These are phyloP conservation scores for Solanum chilense DNA, from an alignment of 257 asterid species.

Conservation along the genomic window DNA sequence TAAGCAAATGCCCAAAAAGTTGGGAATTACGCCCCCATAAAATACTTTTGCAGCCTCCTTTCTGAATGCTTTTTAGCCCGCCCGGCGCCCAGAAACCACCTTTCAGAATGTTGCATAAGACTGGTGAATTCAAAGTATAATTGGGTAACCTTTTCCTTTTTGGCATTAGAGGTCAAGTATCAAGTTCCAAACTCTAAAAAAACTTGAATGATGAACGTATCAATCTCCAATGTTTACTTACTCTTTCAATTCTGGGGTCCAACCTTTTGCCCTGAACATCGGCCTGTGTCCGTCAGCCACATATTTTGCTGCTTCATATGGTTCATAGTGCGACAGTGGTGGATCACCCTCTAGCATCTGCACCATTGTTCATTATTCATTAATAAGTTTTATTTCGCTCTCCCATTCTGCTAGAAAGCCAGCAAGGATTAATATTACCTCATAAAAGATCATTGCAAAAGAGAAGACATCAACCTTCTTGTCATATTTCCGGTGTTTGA, in stretches of 20 bases:
- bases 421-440: constrained; percentile 34
- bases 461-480: constrained; percentile 97
- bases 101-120: not conserved
- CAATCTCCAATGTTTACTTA: constrained; percentile 22
- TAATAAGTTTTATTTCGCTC: not conserved
- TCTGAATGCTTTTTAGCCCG: not conserved
- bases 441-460: constrained; percentile 88
- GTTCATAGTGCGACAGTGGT: constrained; percentile 69
- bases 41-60: not conserved
- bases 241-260: constrained; percentile 68
- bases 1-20: not conserved
- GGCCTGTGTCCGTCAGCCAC: constrained; percentile 95
- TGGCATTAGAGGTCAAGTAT: not conserved
- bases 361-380: constrained; percentile 9
- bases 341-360: constrained; percentile 99
- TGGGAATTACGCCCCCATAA: not conserved
- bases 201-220: not conserved
- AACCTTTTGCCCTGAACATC: constrained; percentile 51
- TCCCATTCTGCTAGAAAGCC: not conserved
- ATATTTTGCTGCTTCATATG: constrained; percentile 85
- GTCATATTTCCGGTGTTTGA: constrained; percentile 92
- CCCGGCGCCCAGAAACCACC: not conserved
- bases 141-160: not conserved
- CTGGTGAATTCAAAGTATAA: not conserved
- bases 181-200: not conserved